phyloP scores from a whole-genome alignment of 345 rosid genomes.

The Eucalyptus curtisii region DNA sequence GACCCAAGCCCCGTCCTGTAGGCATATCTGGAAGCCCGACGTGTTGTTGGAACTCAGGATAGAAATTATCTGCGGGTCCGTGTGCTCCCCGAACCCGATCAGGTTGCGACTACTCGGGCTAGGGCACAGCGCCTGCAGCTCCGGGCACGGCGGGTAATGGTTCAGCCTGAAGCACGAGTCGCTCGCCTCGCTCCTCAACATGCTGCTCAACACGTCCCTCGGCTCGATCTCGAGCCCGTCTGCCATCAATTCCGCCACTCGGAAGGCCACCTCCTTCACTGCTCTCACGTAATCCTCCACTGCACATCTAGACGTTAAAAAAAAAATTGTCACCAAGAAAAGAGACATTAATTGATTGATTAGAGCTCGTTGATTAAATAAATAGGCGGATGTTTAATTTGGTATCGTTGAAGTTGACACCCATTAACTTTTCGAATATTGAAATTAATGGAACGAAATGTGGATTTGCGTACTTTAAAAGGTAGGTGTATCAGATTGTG shows the following conservation, averaged over 20 bases:
- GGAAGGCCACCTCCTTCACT: slow-evolving; percentile 13
- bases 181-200: slow-evolving; percentile 17
- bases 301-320: not conserved
- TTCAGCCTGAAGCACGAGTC: slow-evolving; percentile 48
- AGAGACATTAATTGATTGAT: not conserved
- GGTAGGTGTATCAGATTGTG: not conserved
- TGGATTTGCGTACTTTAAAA: not conserved
- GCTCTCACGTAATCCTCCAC: slow-evolving; percentile 17
- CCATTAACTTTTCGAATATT: not conserved
- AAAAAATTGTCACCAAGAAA: not conserved
- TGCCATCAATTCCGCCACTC: slow-evolving; percentile 13
- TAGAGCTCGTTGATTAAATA: not conserved
- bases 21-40: slow-evolving; percentile 41
- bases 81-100: slow-evolving; percentile 57
- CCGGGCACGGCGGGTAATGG: slow-evolving; percentile 42
- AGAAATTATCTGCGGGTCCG: slow-evolving; percentile 59
- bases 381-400: not conserved
- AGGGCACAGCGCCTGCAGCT: slow-evolving; percentile 7
- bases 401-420: not conserved
- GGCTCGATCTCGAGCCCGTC: slow-evolving; percentile 17
- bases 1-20: slow-evolving; percentile 38
- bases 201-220: slow-evolving; percentile 7
- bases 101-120: slow-evolving; percentile 15
- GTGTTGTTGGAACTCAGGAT: slow-evolving; percentile 49
- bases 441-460: not conserved